Conservation (phyloP, 164 flowering plant genomes). For the Liriodendron chinense region DNA sequence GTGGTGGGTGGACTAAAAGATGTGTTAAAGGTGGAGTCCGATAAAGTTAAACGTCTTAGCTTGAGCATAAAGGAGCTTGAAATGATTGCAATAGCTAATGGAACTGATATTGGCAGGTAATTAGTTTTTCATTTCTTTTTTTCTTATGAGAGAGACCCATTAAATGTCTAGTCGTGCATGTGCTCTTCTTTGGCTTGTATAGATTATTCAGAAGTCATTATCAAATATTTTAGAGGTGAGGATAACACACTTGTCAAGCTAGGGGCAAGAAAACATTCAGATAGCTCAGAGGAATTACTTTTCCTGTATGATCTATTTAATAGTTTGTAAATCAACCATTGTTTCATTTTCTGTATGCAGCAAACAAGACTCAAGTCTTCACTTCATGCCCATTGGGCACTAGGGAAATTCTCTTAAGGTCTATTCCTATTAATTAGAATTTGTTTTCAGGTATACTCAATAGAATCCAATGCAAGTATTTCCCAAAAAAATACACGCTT, state of each 20-base stretch:
- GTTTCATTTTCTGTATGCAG: background rate
- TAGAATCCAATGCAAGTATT: constrained; percentile 5
- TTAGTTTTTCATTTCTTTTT: no score
- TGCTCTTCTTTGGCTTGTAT: background rate
- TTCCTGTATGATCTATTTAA: background rate
- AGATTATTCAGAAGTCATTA: background rate
- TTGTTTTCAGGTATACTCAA: constrained; percentile 12
- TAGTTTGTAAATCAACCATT: background rate
- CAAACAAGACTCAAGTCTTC: background rate
- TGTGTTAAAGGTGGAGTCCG: constrained; percentile 28
- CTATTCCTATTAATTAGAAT: background rate
- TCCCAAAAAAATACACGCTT: constrained; percentile 12
- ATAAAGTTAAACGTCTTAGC: constrained; percentile 73
- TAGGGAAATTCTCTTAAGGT: background rate
- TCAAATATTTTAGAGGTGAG: background rate
- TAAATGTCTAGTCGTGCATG: background rate
- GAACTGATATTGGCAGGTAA: constrained; percentile 67
- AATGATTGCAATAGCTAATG: constrained; percentile 44
- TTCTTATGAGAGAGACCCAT: no score
- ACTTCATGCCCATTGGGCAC: background rate
- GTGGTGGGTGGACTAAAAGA: constrained; percentile 38
- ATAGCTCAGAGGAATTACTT: no score
- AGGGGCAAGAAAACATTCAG: background rate
- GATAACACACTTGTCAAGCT: background rate
- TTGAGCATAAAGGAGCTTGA: constrained; percentile 77